A percentile compares a stretch with the other conserved stretches of the same genome.
These are phyloP conservation scores for Thymus quinquecostatus DNA, from an alignment of 257 asterid species.

Conservation along the genomic window DNA sequence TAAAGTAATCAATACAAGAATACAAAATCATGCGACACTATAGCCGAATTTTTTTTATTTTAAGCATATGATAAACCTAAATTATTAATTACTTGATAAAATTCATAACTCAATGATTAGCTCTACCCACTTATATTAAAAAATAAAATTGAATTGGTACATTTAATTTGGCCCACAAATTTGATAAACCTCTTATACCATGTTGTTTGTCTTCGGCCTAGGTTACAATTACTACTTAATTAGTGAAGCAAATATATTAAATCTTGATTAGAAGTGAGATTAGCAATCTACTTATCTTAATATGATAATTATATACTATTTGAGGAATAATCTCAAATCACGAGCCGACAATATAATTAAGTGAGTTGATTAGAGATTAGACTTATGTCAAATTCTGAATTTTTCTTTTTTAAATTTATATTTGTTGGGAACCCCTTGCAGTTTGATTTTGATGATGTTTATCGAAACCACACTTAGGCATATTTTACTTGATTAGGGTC, in stretches of 20 bases:
- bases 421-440: too few species aligned
- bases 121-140: not conserved
- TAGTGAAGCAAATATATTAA: not conserved
- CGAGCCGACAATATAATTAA: constrained; percentile 26
- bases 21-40: not conserved
- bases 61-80: not conserved
- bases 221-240: not conserved
- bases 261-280: constrained; percentile 1
- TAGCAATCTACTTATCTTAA: constrained; percentile 5
- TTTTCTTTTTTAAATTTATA: too few species aligned
- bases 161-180: not conserved
- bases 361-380: constrained; percentile 25
- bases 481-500: too few species aligned
- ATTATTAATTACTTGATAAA: not conserved
- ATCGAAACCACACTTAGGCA: too few species aligned
- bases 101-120: not conserved
- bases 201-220: constrained; percentile 21
- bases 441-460: too few species aligned
- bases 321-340: constrained; percentile 11
- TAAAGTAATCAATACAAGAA: not conserved
- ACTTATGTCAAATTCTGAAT: constrained; percentile 3
- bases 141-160: not conserved
- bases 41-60: not conserved
- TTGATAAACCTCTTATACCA: not conserved
- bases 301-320: not conserved